Percentiles rank a stretch among this genome's conserved stretches.
Evolutionary conservation across 495 filamentous ascomycete species (phyloP).

Genomic region (Lindgomyces ingoldianus): DNA sequence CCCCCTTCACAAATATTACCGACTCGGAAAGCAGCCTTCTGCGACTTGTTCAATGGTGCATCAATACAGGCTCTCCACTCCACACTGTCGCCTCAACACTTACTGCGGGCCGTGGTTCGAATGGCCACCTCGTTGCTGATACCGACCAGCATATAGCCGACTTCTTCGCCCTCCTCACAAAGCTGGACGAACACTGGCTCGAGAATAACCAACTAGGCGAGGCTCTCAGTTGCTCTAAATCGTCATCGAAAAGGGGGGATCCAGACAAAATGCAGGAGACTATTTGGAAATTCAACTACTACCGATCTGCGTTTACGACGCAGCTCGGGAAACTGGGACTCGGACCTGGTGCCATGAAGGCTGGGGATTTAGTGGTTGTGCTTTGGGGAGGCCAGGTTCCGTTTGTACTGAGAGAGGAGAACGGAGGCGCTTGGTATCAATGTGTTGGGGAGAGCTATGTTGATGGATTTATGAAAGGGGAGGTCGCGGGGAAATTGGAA

Average conservation of each 20-base stretch:
- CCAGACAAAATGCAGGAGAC: background rate
- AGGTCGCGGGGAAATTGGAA: background rate
- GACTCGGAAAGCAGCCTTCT: background rate
- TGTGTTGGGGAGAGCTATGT: slow-evolving; percentile 24
- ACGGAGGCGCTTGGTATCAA: background rate
- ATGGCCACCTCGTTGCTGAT: background rate
- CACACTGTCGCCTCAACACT: background rate
- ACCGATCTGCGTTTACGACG: slow-evolving; percentile 13
- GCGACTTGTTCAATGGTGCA: slow-evolving; percentile 7
- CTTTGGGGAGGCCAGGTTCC: slow-evolving; percentile 27
- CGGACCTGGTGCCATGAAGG: slow-evolving; percentile 5
- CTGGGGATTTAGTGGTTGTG: slow-evolving; percentile 22
- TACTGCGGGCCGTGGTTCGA: background rate
- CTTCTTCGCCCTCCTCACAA: background rate
- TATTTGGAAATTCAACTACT: slow-evolving; percentile 13
- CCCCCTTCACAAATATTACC: background rate
- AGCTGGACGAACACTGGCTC: background rate
- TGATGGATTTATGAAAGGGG: slow-evolving; percentile 10
- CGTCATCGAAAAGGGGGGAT: background rate
- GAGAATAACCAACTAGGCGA: background rate
- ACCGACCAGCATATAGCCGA: background rate
- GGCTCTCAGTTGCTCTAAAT: background rate
- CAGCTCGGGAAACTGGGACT: slow-evolving; percentile 10
- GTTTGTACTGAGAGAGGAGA: slow-evolving; percentile 15
- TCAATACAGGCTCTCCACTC: background rate